A percentile compares a stretch with the other conserved stretches of the same genome.
phyloP scores from a whole-genome alignment of 2,329 filamentous ascomycete genomes.

The Pseudonectria foliicola region DNA sequence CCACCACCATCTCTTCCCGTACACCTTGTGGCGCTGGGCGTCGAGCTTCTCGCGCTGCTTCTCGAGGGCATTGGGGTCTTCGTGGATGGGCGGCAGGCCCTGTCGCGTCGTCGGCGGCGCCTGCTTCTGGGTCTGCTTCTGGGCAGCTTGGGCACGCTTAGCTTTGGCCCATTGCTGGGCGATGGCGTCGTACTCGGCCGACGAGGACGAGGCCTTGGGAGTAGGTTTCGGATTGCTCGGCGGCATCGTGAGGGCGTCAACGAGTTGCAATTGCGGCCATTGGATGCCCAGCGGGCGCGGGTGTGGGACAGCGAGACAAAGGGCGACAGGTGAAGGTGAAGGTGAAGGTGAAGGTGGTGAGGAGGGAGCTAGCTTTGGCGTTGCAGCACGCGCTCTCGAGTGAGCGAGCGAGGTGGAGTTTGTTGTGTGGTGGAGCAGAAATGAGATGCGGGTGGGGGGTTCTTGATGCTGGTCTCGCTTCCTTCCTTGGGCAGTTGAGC shows the following conservation, averaged over 20 bases:
- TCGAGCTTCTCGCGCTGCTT: constrained; percentile 41
- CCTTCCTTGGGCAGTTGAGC: too few relatives aligned
- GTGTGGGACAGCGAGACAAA: not conserved
- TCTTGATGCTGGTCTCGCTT: too few relatives aligned
- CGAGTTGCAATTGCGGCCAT: constrained; percentile 19
- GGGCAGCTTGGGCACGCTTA: constrained; percentile 40
- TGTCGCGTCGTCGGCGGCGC: constrained; percentile 20
- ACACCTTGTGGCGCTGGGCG: constrained; percentile 38
- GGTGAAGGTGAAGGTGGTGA: not conserved
- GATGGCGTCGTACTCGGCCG: constrained; percentile 44
- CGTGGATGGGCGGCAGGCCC: constrained; percentile 25
- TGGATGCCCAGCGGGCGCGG: constrained; percentile 12
- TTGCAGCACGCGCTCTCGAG: constrained; percentile 9
- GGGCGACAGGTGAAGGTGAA: not conserved
- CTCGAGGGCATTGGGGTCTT: constrained; percentile 33
- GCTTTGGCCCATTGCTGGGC: constrained; percentile 47
- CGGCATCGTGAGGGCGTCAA: constrained; percentile 18
- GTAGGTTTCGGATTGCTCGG: constrained; percentile 18
- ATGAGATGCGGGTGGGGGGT: too few relatives aligned
- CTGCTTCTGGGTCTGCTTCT: constrained; percentile 30
- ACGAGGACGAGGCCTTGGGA: constrained; percentile 16
- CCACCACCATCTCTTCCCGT: constrained; percentile 50
- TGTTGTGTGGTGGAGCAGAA: constrained; percentile 12
- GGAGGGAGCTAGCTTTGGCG: constrained; percentile 8
- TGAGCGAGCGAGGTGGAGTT: constrained; percentile 13